phyloP scores from a whole-genome alignment of 78 protist species.

The Protostelium mycophagum region DNA sequence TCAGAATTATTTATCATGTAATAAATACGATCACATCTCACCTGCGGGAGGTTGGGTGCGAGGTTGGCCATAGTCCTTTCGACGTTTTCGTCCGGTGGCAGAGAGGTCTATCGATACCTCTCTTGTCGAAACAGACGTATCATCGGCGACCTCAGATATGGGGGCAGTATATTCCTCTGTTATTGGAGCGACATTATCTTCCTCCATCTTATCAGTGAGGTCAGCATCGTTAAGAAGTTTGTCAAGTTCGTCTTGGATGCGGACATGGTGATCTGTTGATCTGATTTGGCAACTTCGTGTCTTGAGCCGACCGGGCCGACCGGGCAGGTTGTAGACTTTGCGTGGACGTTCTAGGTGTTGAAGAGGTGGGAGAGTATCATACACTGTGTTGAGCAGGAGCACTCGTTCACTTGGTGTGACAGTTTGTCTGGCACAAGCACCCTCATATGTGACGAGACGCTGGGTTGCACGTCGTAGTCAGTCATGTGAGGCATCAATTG shows the following conservation, averaged over 20 bases:
- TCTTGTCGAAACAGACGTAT: constrained; percentile 1
- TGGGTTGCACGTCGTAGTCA: no score
- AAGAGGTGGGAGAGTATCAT: no score
- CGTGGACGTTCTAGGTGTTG: no score
- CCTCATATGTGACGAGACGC: no score
- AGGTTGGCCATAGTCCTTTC: constrained; percentile 1
- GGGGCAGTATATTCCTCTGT: constrained; percentile 1
- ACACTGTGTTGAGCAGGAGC: no score
- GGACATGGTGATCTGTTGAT: constrained; percentile 1
- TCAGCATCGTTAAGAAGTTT: constrained; percentile 1
- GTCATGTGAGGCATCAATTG: no score
- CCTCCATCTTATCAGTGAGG: constrained; percentile 1
- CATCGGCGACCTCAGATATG: constrained; percentile 2
- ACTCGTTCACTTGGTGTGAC: no score
- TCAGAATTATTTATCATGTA: background rate
- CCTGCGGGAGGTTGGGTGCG: constrained; percentile 3
- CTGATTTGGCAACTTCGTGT: constrained; percentile 1
- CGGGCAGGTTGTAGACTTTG: no score
- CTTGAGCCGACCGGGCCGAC: background rate
- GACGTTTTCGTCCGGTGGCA: constrained; percentile 2
- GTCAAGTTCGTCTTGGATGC: background rate
- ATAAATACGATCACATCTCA: background rate
- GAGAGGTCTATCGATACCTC: constrained; percentile 1
- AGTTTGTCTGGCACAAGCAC: no score
- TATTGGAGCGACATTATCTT: constrained; percentile 1